These are phyloP conservation scores for Mycena haematopus DNA, from an alignment of 768 basidiomycete genomes.

Conservation along the genomic window DNA sequence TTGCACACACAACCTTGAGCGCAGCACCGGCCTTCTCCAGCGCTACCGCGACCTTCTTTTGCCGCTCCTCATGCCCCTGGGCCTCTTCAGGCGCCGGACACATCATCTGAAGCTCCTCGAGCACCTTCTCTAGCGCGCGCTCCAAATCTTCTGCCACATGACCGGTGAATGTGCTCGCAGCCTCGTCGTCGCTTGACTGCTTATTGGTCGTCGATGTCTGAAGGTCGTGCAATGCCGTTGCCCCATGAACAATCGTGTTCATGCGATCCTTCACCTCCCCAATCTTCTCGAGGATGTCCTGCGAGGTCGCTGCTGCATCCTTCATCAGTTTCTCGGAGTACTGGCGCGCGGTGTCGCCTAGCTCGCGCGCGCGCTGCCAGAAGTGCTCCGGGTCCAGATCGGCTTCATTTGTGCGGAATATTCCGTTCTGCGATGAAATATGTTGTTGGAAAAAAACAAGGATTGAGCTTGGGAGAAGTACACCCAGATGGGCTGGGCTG, in stretches of 20 bases:
- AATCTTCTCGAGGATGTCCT: conserved; percentile 30
- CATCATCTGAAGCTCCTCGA: conserved; percentile 32
- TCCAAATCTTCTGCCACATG: conserved; percentile 30
- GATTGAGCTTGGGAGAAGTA: background rate
- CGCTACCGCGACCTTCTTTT: conserved; percentile 27
- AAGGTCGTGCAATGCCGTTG: conserved; percentile 26
- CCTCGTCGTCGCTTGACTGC: background rate
- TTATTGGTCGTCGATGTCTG: background rate
- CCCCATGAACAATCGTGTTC: conserved; percentile 27
- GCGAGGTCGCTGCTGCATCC: conserved; percentile 20
- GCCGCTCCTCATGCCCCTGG: conserved; percentile 37
- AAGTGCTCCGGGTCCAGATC: conserved; percentile 13
- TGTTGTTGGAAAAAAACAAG: background rate
- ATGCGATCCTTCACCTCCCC: conserved; percentile 33
- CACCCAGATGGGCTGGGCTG: background rate
- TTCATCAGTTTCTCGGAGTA: conserved; percentile 33
- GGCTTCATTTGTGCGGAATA: background rate
- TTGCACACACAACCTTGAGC: conserved; percentile 32
- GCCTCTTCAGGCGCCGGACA: conserved; percentile 41
- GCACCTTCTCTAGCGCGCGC: conserved; percentile 30
- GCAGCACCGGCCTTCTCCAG: conserved; percentile 36
- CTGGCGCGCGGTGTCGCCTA: conserved; percentile 16
- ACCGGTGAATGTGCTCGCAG: background rate
- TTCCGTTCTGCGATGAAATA: background rate
- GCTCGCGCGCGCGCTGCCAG: conserved; percentile 21